phyloP scores from a whole-genome alignment of 2,329 filamentous ascomycete genomes.

The Leptographium procerum region DNA sequence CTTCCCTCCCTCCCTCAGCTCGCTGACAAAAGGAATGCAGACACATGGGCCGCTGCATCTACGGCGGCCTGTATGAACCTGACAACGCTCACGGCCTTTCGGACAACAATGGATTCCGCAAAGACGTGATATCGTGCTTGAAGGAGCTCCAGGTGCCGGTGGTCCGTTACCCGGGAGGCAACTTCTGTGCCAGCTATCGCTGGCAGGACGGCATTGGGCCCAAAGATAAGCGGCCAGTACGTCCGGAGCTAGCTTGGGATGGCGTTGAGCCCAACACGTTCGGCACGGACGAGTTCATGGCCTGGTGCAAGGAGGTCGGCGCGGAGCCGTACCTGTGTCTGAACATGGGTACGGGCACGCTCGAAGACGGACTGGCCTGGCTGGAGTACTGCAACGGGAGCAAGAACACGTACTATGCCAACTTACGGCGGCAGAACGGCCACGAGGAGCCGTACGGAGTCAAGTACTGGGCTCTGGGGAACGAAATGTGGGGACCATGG shows the following conservation, averaged over 20 bases:
- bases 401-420: slow-evolving; percentile 71
- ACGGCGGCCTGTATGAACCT: slow-evolving; percentile 76
- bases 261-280: slow-evolving; percentile 68
- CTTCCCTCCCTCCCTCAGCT: neutral
- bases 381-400: slow-evolving; percentile 77
- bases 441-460: slow-evolving; percentile 66
- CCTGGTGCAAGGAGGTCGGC: slow-evolving; percentile 62
- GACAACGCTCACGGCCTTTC: slow-evolving; percentile 50
- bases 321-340: slow-evolving; percentile 71
- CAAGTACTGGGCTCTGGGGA: slow-evolving; percentile 80
- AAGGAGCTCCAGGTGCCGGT: slow-evolving; percentile 66
- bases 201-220: slow-evolving; percentile 76
- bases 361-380: slow-evolving; percentile 54
- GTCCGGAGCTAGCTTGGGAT: slow-evolving; percentile 70
- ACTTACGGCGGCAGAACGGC: slow-evolving; percentile 65
- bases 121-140: slow-evolving; percentile 64
- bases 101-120: slow-evolving; percentile 63
- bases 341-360: slow-evolving; percentile 68
- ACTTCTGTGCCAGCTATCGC: slow-evolving; percentile 77
- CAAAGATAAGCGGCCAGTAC: slow-evolving; percentile 49
- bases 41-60: slow-evolving; percentile 84
- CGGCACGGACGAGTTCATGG: slow-evolving; percentile 78
- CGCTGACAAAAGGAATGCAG: slow-evolving; percentile 26
- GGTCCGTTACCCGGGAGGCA: slow-evolving; percentile 71
- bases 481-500: slow-evolving; percentile 53